Base-by-base conservation (phyloP, 768 basidiomycete genomes). In the Roridomyces roridus region DNA sequence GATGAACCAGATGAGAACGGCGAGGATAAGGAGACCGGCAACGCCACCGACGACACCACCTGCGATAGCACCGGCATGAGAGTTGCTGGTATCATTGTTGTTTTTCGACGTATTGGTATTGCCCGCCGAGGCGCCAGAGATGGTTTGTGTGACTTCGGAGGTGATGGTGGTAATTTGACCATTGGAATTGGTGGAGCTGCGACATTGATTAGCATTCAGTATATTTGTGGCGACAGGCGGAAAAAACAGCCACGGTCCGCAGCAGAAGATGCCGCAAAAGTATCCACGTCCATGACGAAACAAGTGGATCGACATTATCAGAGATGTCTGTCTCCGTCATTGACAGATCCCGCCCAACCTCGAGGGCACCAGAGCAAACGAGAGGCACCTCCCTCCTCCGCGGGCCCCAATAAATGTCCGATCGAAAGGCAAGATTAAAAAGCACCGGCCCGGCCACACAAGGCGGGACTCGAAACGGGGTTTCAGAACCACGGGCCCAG, bases 11-110 rank as follows among this genome's bases (percentile, higher is more conserved):
- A 70, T 44, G 28, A 67, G 17, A 43, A 71, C 39, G n/a, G 50
- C 44, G 34, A 74, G 47, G 31, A 69, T 17, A 36, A 72, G 51
- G 42, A 68, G 49, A 20, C 63, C 69, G 4, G 65, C 76, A 4
- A 78, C 49, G 41, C 76, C 83, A 52, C 82, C 82, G n/a, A 84
- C 79, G 3, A 78, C 76, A 17, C 80, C 80, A 10, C 83, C 83
- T 5, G 83, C 76, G 53, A 85, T 83, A 4, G 81, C 71, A 25
- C 74, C 80, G 0, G 72, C 74, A 53, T 74, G 70, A 21, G 57
- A 55, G 9, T 41, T 50, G 1, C 48, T 26, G 12, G 41, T n/a
- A n/a, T n/a, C 26, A n/a, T 35, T 18, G 9, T 20, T 5, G 18
- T 18, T 36, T 15, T 34, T 24, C 1, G 63, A 14, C 0, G 55